Base-by-base conservation (phyloP, 208 protist genomes). In the Trypanosoma conorhini region DNA sequence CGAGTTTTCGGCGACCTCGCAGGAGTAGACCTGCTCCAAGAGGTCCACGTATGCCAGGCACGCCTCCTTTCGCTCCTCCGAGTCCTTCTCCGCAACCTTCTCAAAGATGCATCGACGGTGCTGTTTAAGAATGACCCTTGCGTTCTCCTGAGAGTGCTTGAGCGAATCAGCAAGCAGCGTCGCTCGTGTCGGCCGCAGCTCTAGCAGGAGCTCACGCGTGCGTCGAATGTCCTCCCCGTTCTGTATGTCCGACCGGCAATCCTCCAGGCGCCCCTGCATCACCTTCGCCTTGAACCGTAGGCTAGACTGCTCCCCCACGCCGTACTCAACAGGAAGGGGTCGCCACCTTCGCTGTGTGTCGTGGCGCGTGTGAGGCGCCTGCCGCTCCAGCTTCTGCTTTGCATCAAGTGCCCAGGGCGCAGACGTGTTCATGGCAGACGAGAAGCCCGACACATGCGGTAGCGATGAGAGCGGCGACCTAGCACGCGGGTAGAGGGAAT, bases 231-330 rank as follows among this genome's bases (percentile, higher is more conserved):
- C 79, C 22, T 75, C 74, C 0, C 63, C 59, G 54, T 80, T 70
- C 30, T 57, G 51, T 55, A 86, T 35, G 52, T 88, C 78, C 42
- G 65, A 60, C 46, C 82, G 73, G 24, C 89, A 46, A 35, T 87
- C 81, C 9, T 70, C 42, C 1, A 75, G 74, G 5, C 82, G 79
- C 13, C 59, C 52, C 26, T 79, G 35, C 1, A 83, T 56, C 13
- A 88, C 44, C 22, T 79, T 73, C 7, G 80, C 68, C 30, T 84
- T 76, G 42, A 83, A 59, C 28, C 77, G 52, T 15, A 63, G 64
- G 21, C 76, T 70, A 12, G 83, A 68, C 57, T 76, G 74, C 33
- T 87, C 79, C 26, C 84, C 83, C 4, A 92, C 83, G 15, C 84
- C 87, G 28, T 62, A 65, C 26, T 68, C 74, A 21, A 81, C 82